Base-by-base conservation (phyloP, 805 yeast genomes). In the Wickerhamiella dianesei region DNA sequence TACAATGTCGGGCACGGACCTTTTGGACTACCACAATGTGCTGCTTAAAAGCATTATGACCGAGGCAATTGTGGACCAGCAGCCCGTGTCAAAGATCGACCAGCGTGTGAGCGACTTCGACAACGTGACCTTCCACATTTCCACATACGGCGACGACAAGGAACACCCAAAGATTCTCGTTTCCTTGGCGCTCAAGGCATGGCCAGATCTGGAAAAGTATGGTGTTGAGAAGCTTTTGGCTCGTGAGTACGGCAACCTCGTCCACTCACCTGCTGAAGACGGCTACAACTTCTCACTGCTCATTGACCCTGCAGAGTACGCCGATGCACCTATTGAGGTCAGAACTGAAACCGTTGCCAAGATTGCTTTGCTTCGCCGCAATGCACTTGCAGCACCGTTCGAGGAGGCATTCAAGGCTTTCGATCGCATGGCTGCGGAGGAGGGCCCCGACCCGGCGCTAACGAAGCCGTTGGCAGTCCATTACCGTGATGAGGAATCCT, bases 101-200 rank as follows among this genome's bases (percentile, higher is more conserved):
- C 77, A 96, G 63, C 79, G 89, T 51, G 76, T 92, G 52, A 80
- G 94, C 37, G 99, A 92, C 68, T 92, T 92, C 58, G 99, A 92
- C 65, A 86, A 86, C 67, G 94, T 96, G 44, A 83, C 92, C 25
- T 88, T 83, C 66, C 97, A 89, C 64, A 71, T 92, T 51, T 70
- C 77, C 50, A 84, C 81, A 66, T 64, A 79, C 35, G 25, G 25
- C 25, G 41, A 39, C 25, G 39, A 36, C 39, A 36, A 36, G 39
- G 16, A 14, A 8, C 32, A 25, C 12, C 9, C 32, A 6, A 58
- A 74, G 61, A 65, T 86, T 49, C 67, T 82, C 53, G 67, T 86
- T 21, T 81, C 92, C 20, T 69, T 86, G 45, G 75, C 73, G 52
- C 75, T 85, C 62, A 82, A 80, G 63, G 81, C 94, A 57, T 86